Percentiles rank a stretch among this genome's conserved stretches.
Evolutionary conservation across 805 yeast genomes (phyloP).

Genomic region (Candida tibetensis): DNA sequence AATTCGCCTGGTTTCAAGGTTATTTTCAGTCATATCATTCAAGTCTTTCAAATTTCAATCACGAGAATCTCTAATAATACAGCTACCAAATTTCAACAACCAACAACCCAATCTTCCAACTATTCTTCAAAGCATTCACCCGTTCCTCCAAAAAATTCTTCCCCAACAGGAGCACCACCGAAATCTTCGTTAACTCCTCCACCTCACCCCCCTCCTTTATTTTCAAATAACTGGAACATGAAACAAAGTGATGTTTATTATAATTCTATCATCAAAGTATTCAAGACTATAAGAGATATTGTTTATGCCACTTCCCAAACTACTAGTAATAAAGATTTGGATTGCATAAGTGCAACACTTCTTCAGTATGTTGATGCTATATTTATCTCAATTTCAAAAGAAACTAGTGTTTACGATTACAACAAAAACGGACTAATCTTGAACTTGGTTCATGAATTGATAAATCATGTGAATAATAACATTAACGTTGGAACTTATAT

Average conservation of each 20-base stretch:
- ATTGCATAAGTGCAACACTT: conserved; percentile 20
- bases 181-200: conserved; percentile 9
- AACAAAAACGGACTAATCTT: conserved; percentile 38
- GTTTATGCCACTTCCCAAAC: conserved; percentile 16
- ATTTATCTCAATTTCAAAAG: conserved; percentile 33
- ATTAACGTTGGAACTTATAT: conserved; percentile 25
- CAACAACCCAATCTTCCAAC: conserved; percentile 1
- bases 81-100: conserved; percentile 5
- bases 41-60: conserved; percentile 36
- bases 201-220: conserved; percentile 8
- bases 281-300: conserved; percentile 38
- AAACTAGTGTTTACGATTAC: conserved; percentile 36
- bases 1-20: conserved; percentile 46
- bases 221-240: conserved; percentile 6
- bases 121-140: not conserved
- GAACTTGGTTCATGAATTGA: conserved; percentile 39
- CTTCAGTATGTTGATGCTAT: conserved; percentile 30
- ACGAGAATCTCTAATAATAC: conserved; percentile 10
- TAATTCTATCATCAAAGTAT: conserved; percentile 39
- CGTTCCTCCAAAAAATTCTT: conserved; percentile 2
- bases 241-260: conserved; percentile 35
- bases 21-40: conserved; percentile 46
- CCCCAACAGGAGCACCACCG: conserved; percentile 4
- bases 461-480: conserved; percentile 29
- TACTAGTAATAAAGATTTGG: conserved; percentile 15